phyloP scores from a whole-genome alignment of 768 basidiomycete species.

The Pisolithus marmoratus region DNA sequence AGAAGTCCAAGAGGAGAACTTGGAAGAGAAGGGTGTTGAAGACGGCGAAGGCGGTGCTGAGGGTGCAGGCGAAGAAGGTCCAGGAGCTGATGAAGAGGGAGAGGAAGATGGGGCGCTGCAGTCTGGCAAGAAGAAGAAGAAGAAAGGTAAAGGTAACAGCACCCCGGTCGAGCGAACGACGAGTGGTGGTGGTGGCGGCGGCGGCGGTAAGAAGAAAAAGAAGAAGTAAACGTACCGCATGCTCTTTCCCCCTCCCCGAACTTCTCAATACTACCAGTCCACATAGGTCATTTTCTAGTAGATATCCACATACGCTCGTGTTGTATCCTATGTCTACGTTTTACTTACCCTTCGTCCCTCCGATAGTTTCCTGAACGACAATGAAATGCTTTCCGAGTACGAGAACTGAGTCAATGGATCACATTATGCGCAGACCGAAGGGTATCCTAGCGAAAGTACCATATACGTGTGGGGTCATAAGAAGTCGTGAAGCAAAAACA shows the following conservation, averaged over 20 bases:
- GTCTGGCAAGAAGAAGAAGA: slow-evolving; percentile 8
- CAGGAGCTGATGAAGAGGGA: not conserved
- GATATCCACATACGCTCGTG: not conserved
- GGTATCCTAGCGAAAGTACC: too few relatives aligned
- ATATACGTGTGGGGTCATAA: slow-evolving; percentile 1
- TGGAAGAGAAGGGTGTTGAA: not conserved
- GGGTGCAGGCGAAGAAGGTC: not conserved
- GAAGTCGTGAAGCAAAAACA: slow-evolving; percentile 1
- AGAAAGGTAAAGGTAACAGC: slow-evolving; percentile 6
- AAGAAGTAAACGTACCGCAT: slow-evolving; percentile 1
- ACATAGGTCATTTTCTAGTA: not conserved
- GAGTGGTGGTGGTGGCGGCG: not conserved
- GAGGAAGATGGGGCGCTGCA: not conserved
- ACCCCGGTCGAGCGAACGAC: not conserved
- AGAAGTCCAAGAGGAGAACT: slow-evolving; percentile 1
- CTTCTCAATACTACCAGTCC: not conserved
- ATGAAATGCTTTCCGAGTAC: too few relatives aligned
- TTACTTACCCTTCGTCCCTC: not conserved
- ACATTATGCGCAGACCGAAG: too few relatives aligned
- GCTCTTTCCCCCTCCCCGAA: not conserved
- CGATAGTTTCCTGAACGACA: too few relatives aligned
- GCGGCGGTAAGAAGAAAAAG: slow-evolving; percentile 5
- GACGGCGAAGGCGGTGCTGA: slow-evolving; percentile 1
- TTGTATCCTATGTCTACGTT: not conserved
- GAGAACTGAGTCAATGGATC: too few relatives aligned